These are phyloP conservation scores for Neoboletus subvelutipes DNA, from an alignment of 768 basidiomycete genomes.

Conservation along the genomic window DNA sequence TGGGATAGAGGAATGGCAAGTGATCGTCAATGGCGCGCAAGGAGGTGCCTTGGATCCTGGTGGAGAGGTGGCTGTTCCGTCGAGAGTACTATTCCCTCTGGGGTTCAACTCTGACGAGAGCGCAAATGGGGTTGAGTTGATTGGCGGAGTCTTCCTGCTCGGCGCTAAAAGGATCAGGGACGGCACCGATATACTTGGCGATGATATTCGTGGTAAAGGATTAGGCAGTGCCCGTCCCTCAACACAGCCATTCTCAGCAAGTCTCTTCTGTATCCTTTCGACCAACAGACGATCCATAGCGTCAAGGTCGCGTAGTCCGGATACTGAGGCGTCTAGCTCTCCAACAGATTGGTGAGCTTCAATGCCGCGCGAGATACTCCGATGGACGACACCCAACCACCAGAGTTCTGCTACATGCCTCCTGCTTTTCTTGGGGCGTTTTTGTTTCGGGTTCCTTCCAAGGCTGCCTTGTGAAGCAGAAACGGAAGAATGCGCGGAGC, in stretches of 20 bases:
- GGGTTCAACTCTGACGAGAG: neutral
- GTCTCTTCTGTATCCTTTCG: conserved; percentile 32
- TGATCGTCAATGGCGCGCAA: conserved; percentile 2
- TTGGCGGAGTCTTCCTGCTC: conserved; percentile 3
- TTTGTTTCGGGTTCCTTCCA: conserved; percentile 23
- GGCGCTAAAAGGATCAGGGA: conserved; percentile 19
- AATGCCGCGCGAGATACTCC: conserved; percentile 32
- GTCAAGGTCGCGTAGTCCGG: conserved; percentile 13
- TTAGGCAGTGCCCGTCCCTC: conserved; percentile 21
- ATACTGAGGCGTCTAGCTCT: conserved; percentile 2
- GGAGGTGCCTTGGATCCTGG: neutral
- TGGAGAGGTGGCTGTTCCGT: neutral
- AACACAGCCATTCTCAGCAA: conserved; percentile 34
- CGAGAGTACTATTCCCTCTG: neutral
- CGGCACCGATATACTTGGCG: conserved; percentile 24
- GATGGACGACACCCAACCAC: conserved; percentile 38
- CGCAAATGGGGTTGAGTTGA: neutral
- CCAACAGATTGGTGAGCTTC: conserved; percentile 12
- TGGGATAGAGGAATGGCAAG: conserved; percentile 4
- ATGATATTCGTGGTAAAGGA: conserved; percentile 23
- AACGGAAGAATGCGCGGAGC: conserved; percentile 33
- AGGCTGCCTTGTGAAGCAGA: conserved; percentile 21
- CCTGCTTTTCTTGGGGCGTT: conserved; percentile 33
- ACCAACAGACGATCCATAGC: conserved; percentile 35
- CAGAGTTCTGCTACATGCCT: conserved; percentile 35